These are phyloP conservation scores for Citrus unshiu DNA, from an alignment of 345 rosid genomes.

Conservation along the genomic window DNA sequence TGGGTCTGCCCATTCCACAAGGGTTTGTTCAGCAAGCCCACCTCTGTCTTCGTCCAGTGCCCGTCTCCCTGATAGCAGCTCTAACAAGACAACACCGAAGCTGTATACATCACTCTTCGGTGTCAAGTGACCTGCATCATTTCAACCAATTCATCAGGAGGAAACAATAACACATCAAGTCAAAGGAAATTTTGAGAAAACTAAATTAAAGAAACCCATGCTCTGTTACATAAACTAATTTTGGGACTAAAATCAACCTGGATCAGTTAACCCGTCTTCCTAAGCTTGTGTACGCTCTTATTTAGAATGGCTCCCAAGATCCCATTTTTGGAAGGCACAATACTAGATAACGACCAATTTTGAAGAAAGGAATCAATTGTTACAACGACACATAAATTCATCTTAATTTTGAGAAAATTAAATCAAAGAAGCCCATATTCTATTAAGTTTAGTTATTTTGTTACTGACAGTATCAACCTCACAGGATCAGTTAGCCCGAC, in stretches of 20 bases:
- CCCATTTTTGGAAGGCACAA: background rate
- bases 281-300: background rate
- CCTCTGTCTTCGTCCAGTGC: constrained; percentile 56
- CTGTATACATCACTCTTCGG: constrained; percentile 90
- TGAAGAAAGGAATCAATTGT: background rate
- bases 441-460: background rate
- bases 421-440: background rate
- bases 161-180: background rate
- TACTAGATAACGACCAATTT: background rate
- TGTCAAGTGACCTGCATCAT: constrained; percentile 72
- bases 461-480: background rate
- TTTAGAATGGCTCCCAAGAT: background rate
- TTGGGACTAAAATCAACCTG: background rate
- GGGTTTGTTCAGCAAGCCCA: constrained; percentile 49
- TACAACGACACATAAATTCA: background rate
- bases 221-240: background rate
- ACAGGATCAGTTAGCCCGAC: background rate
- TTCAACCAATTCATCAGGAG: background rate
- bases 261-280: background rate
- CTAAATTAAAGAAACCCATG: background rate
- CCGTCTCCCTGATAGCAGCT: constrained; percentile 63
- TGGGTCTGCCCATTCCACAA: constrained; percentile 85
- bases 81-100: constrained; percentile 79
- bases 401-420: background rate
- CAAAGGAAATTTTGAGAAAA: background rate